Base-by-base conservation (phyloP, 2,329 filamentous ascomycete genomes). In the Aspergillus udagawae region DNA sequence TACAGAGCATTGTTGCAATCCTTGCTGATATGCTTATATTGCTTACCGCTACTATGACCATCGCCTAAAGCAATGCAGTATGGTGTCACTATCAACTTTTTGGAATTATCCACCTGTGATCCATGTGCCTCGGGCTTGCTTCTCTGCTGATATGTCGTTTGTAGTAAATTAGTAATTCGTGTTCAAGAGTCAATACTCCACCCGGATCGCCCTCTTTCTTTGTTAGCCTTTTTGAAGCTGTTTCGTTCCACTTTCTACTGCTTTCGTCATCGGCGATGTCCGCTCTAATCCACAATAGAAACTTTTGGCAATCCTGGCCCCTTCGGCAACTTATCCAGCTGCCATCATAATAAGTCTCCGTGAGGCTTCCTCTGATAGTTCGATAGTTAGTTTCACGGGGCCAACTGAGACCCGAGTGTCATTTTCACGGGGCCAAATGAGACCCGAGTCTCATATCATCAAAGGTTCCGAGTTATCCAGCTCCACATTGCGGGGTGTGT, bases 231-330 rank as follows among this genome's bases (percentile, higher is more conserved):
- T 9, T 10, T 21, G n/a, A 44, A 21, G 32, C 32, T 1, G 32
- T 38, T 35, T 38, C 32, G 5, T 38, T 38, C 41, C 21, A 44
- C 10, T 23, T 23, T 47, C 23, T 27, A 23, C 10, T 12, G 41
- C 41, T 14, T 25, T 60, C 57, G 57, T 57, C 58, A 56, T 63
- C 60, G 60, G 61, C 45, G 61, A 62, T 62, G 57, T 62, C 61
- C 61, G 61, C 56, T 3, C 23, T 23, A 25, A 47, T 47, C 44
- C 44, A 47, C 44, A 47, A 12, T 27, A 47, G 5, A 25, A 47
- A 47, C 44, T 47, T 47, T 47, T 47, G 32, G 32, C 32, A 17
- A 38, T 38, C 21, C 21, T 45, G 9, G 10, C 6, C 21, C 10
- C 21, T 1, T 47, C 44, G 21, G 44, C 44, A 7, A 47, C 44